Base-by-base conservation (phyloP, 106 monocot genomes). In the Triglochin maritima region DNA sequence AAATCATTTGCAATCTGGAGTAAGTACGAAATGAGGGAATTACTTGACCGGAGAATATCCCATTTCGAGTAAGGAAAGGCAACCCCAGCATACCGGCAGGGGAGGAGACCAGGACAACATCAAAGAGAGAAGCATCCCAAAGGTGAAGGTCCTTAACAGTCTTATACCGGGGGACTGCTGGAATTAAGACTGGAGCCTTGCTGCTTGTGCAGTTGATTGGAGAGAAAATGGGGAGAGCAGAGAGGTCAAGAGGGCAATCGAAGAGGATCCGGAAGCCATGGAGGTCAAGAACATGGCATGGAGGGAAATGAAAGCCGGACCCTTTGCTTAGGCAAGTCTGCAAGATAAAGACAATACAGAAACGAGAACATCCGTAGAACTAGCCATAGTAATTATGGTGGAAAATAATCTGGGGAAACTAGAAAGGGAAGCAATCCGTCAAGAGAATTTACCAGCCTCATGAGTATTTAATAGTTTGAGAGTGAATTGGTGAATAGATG, bases 181-280 rank as follows among this genome's bases (percentile, higher is more conserved):
- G n/a, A 14, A 96, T 78, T 60, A 95, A 81, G 50, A 47, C 68
- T 54, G 7, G 54, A 60, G 55, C 46, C 2, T 57, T 60, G 6
- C 14, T n/a, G 64, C 7, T 15, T 1, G 56, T 14, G 43, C 48
- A 44, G 48, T 63, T 44, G 70, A 87, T 59, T 4, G 95, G 90
- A 51, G 79, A 69, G 83, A 95, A 95, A 58, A 74, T 47, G 17
- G 83, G n/a, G 69, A 90, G 79, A 6, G 87, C 75, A 59, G 95
- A 95, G 66, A 95, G 81, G 71, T 95, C 95, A 59, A 95, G 4
- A 5, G 95, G 95, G 72, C 90, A 95, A 15, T 95, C 95, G 11
- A 95, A 78, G 75, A 95, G 95, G 66, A 95, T 47, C 12, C 81
- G 79, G 79, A 87, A 76, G 51, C 90, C 87, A 42, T 74, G 71